Base-by-base conservation (phyloP, 768 basidiomycete species). In the Tricholoma flavovirens region DNA sequence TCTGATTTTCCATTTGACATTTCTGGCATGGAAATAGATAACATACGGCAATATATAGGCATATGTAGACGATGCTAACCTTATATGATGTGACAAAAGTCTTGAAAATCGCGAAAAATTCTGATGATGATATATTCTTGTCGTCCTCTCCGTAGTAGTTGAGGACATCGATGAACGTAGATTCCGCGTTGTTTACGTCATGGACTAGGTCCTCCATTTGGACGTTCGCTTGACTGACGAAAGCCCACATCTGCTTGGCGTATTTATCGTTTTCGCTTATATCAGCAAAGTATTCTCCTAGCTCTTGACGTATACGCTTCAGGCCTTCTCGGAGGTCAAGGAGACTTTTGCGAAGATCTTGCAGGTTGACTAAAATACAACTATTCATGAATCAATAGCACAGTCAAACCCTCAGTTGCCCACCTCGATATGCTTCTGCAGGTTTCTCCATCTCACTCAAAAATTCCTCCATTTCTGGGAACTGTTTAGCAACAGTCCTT, bases 81-180 rank as follows among this genome's bases (percentile, higher is more conserved):
- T 78, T 87, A 71, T 95, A 99, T 2, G 94, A 96, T 0, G 88
- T 95, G 24, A 95, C 82, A 64, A 99, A 99, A 1, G 92, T 97
- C 74, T 97, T 94, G 82, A 98, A 98, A 63, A 96, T 86, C 11
- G 86, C 93, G 72, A 93, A 99, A 75, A 98, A 99, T 65, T 98
- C 96, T 3, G 88, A 79, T 0, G 93, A 92, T 49, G 87, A 73
- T 82, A 88, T 85, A 59, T 77, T 88, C 70, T 87, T 90, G 62
- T 91, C 87, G 36, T 97, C 95, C 70, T 99, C 97, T 10, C 95
- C 94, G 66, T 90, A 99, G 66, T 93, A 96, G 55, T 79, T 84
- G 57, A 96, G 80, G 15, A 93, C 93, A 59, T 96, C 92, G 32
- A 79, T 78, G 66, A 93, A 93, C 0, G 84, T 85, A 1, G 87